phyloP scores from a whole-genome alignment of 257 asterid genomes.

The Solanum pimpinellifolium region DNA sequence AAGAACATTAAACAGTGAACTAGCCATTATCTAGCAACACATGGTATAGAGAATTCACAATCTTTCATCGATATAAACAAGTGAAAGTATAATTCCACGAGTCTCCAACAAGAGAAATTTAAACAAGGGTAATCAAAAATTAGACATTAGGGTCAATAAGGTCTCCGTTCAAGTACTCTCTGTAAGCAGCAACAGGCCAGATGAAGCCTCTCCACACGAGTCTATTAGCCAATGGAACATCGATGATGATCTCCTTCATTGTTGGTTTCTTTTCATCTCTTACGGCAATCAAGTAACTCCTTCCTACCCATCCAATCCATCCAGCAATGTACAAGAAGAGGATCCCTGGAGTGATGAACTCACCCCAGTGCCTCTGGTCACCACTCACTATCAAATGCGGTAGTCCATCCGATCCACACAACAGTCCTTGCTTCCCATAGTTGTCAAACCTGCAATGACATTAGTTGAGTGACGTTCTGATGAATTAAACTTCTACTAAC shows the following conservation, averaged over 20 bases:
- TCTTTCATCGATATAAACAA: neutral
- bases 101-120: neutral
- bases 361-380: conserved; percentile 97
- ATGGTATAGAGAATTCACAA: neutral
- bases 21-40: neutral
- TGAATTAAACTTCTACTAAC: neutral
- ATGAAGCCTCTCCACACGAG: conserved; percentile 85
- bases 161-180: conserved; percentile 82
- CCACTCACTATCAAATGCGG: conserved; percentile 98
- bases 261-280: conserved; percentile 91
- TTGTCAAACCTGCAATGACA: conserved; percentile 48
- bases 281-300: conserved; percentile 91
- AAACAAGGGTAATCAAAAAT: neutral
- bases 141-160: conserved; percentile 77
- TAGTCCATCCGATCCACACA: conserved; percentile 89
- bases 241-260: conserved; percentile 86
- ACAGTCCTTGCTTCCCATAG: conserved; percentile 73
- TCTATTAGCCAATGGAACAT: conserved; percentile 73
- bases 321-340: conserved; percentile 88
- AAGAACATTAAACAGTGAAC: neutral
- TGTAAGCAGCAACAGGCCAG: conserved; percentile 98
- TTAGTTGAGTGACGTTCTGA: neutral
- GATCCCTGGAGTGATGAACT: conserved; percentile 90
- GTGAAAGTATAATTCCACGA: neutral
- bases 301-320: conserved; percentile 97